These are phyloP conservation scores for Chaetomium cochliodes DNA, from an alignment of 495 filamentous ascomycete genomes.

Conservation along the genomic window DNA sequence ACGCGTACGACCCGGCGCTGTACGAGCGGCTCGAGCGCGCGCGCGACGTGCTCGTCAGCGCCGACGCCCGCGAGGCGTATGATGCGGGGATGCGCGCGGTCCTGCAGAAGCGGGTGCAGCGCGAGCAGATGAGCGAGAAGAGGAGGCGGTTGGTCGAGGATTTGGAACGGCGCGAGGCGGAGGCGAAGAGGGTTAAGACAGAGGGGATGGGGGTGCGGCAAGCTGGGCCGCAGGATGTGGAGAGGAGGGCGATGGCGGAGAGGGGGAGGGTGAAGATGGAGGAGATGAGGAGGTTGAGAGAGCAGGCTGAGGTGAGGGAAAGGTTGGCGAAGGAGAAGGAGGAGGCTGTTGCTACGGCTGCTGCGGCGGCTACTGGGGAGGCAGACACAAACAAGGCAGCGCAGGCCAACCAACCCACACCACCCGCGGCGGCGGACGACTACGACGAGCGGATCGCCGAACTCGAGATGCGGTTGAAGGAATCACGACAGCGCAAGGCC, in stretches of 20 bases:
- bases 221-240: slow-evolving; percentile 14
- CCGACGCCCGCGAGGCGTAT: slow-evolving; percentile 44
- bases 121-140: slow-evolving; percentile 35
- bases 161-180: slow-evolving; percentile 37
- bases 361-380: neutral
- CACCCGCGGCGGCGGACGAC: slow-evolving; percentile 23
- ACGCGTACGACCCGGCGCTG: slow-evolving; percentile 45
- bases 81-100: slow-evolving; percentile 43
- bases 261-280: slow-evolving; percentile 34
- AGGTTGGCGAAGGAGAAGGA: slow-evolving; percentile 27
- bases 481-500: slow-evolving; percentile 37
- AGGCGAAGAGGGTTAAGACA: slow-evolving; percentile 32
- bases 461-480: slow-evolving; percentile 39
- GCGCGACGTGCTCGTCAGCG: slow-evolving; percentile 44
- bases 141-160: slow-evolving; percentile 40
- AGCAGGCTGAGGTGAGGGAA: slow-evolving; percentile 46
- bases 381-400: slow-evolving; percentile 20
- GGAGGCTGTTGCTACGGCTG: neutral
- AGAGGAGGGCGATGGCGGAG: slow-evolving; percentile 28
- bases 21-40: slow-evolving; percentile 51
- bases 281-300: slow-evolving; percentile 37
- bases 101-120: slow-evolving; percentile 36
- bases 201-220: neutral
- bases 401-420: slow-evolving; percentile 2
- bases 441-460: slow-evolving; percentile 44